These are phyloP conservation scores for Trichoderma brevicompactum DNA, from an alignment of 2,329 filamentous ascomycete genomes.

Conservation along the genomic window DNA sequence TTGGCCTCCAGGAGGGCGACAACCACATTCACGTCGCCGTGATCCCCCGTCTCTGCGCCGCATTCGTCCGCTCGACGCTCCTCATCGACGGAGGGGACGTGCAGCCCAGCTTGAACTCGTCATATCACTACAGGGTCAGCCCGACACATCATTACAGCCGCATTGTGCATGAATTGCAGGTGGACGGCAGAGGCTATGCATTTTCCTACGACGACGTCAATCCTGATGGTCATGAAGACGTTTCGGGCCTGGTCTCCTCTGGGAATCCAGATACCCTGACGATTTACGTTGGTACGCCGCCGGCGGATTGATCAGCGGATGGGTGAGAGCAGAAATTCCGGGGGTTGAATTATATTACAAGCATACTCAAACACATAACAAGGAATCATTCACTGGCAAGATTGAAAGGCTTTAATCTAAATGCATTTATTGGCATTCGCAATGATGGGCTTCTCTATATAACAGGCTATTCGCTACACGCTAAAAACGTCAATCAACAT, in stretches of 20 bases:
- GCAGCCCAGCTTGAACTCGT: slow-evolving; percentile 47
- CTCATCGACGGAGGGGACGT: slow-evolving; percentile 51
- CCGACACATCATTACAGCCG: slow-evolving; percentile 62
- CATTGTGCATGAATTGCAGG: slow-evolving; percentile 63
- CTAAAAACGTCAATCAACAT: neutral
- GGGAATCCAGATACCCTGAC: slow-evolving; percentile 36
- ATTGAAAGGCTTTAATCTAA: neutral
- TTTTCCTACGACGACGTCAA: slow-evolving; percentile 73
- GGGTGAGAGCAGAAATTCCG: neutral
- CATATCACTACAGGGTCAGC: slow-evolving; percentile 51
- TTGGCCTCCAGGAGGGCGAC: slow-evolving; percentile 44
- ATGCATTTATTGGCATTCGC: neutral
- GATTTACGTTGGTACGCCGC: slow-evolving; percentile 37
- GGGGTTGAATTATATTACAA: too few species aligned
- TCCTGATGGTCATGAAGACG: slow-evolving; percentile 58
- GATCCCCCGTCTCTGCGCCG: slow-evolving; percentile 55
- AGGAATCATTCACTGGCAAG: neutral
- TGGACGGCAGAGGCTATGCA: slow-evolving; percentile 65
- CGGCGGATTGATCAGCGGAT: neutral
- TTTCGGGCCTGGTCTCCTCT: slow-evolving; percentile 44
- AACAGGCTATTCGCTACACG: neutral
- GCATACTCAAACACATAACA: neutral
- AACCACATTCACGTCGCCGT: slow-evolving; percentile 49
- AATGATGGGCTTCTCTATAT: neutral
- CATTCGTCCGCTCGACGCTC: slow-evolving; percentile 54